Evolutionary conservation across 805 yeast genomes (phyloP), one percentile per base, ranked within the genome.

Genomic region (Pichia eremophila): DNA sequence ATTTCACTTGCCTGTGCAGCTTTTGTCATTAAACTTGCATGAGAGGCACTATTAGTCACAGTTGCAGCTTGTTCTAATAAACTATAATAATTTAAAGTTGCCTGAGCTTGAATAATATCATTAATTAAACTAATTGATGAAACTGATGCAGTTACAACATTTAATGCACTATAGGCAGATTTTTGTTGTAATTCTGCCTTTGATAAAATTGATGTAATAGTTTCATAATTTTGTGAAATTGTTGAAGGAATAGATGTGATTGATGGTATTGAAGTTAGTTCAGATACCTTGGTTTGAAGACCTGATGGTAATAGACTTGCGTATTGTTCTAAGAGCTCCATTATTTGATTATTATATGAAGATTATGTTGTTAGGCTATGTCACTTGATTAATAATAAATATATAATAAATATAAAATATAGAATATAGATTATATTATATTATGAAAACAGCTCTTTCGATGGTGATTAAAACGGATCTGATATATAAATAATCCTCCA

Each of bases 1-100:
- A 52, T 49, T 2, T 55, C 51, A 6, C 62, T 56, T 0, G 64
- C 64, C 15, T 49, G 40, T 1, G 51, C 51, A 5, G 63, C 63
- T 40, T 59, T 47, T 5, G 57, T 40, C n/a, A 55, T 49, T 11
- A 50, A 52, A 1, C 57, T 39, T 1, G 53, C 46, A 7, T 40
- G 36, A 2, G 49, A 52, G 0, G 44, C 46, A 12, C 47, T 11
- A 22, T 57, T 46, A 0, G 66, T 60, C 1, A 54, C 62, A 1
- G 65, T 61, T 9, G 62, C 66, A 19, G 48, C 46, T 2, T 46
- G 48, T 36, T 51, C 57, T 10, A 61, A 44, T 3, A 57, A 35
- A 3, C 55, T 51, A 43, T 58, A 61, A 32, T 57, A 60, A 4
- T 57, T 47, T 22, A 55, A 29, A 1, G 61, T 52, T 12, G 62